Conservation (phyloP, 495 filamentous ascomycete species). For the Mytilinidion resinicola region DNA sequence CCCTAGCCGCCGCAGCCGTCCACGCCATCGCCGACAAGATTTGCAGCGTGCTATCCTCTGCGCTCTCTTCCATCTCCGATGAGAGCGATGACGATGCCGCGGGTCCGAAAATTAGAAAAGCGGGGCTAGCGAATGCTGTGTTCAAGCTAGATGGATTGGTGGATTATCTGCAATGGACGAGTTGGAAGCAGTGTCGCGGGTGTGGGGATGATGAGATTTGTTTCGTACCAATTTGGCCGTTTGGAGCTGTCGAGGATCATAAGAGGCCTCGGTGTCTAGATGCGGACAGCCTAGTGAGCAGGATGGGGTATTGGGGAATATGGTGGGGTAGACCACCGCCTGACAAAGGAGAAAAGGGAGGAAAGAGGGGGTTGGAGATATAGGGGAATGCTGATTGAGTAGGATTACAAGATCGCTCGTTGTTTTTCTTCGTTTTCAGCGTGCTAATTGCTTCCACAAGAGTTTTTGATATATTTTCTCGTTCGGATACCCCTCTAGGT, state of each 20-base stretch:
- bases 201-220: constrained; percentile 56
- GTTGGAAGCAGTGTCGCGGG: constrained; percentile 53
- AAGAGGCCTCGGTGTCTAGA: constrained; percentile 44
- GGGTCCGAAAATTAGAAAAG: background rate
- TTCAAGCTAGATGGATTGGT: constrained; percentile 41
- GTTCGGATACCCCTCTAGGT: no score
- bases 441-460: no score
- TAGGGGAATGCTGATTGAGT: background rate
- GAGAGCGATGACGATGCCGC: background rate
- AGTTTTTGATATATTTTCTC: no score
- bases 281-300: background rate
- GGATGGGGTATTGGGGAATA: constrained; percentile 20
- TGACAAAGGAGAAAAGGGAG: background rate
- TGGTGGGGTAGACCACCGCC: background rate
- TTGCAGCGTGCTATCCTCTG: constrained; percentile 46
- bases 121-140: background rate
- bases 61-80: constrained; percentile 17
- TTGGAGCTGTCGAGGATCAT: constrained; percentile 50
- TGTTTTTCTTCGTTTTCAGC: no score
- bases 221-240: constrained; percentile 61
- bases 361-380: background rate
- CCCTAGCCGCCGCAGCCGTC: constrained; percentile 39
- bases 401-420: no score
- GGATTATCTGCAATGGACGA: constrained; percentile 51
- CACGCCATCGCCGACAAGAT: constrained; percentile 43